Evolutionary conservation across 306 rosid genomes (phyloP).

Genomic region (Canavalia gladiata): DNA sequence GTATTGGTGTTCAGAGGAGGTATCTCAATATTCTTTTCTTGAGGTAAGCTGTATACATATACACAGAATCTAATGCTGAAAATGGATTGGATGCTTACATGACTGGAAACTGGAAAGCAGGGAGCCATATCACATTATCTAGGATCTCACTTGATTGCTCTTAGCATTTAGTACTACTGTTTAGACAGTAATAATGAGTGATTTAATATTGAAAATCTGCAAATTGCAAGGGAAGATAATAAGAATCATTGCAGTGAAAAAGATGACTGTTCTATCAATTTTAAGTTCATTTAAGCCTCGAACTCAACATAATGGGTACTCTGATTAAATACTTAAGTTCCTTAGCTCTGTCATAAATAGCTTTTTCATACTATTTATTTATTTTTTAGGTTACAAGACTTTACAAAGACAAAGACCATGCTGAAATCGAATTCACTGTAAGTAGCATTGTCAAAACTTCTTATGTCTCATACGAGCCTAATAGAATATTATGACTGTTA

Average conservation of each 20-base stretch:
- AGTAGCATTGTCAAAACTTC: conserved; percentile 46
- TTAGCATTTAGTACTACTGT: not conserved
- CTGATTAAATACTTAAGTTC: conserved; percentile 20
- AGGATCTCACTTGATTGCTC: not conserved
- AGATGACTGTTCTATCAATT: not conserved
- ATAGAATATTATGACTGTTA: not conserved
- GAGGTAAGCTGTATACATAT: not conserved
- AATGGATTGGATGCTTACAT: conserved; percentile 9
- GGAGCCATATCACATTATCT: not conserved
- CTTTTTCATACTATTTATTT: conserved; percentile 32
- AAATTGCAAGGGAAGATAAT: not conserved
- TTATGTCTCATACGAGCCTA: not conserved
- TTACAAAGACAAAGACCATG: conserved; percentile 87
- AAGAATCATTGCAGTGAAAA: not conserved
- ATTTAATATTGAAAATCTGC: conserved; percentile 17
- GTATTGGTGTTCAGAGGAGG: not conserved
- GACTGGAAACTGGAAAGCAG: not conserved
- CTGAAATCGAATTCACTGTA: conserved; percentile 92
- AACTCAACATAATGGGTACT: conserved; percentile 12
- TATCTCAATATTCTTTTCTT: conserved; percentile 4
- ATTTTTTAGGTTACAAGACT: conserved; percentile 76
- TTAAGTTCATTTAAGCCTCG: conserved; percentile 1
- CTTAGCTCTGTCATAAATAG: not conserved
- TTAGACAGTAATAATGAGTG: not conserved
- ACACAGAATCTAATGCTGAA: not conserved